These are phyloP conservation scores for Urostyla sp. DNA, from an alignment of 73 alveolate species.

Conservation along the genomic window DNA sequence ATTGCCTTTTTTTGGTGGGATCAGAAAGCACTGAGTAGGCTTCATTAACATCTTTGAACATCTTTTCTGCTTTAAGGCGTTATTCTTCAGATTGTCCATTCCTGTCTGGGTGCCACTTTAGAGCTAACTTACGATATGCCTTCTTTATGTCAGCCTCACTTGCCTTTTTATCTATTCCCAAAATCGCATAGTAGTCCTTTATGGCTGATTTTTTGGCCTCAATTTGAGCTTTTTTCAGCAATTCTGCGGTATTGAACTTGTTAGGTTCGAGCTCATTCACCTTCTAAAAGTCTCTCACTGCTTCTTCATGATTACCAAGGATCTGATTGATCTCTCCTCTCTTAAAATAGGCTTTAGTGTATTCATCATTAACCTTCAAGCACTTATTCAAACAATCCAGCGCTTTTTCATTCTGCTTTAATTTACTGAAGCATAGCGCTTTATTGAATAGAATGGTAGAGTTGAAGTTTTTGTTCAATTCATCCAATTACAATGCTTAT, in stretches of 20 bases:
- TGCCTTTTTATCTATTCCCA: constrained; percentile 50
- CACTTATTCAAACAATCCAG: background rate
- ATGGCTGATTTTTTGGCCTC: constrained; percentile 2
- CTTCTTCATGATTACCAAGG: constrained; percentile 39
- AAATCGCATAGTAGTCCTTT: constrained; percentile 27
- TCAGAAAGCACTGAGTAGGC: constrained; percentile 78
- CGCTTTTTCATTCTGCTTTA: constrained; percentile 34
- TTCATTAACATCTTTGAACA: constrained; percentile 78
- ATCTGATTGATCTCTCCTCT: constrained; percentile 26
- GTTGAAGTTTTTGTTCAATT: background rate
- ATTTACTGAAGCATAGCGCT: background rate
- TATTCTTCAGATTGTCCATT: constrained; percentile 53
- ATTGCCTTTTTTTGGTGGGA: constrained; percentile 69
- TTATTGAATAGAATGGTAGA: constrained; percentile 1
- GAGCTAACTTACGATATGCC: constrained; percentile 79
- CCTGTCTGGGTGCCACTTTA: constrained; percentile 85
- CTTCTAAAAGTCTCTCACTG: constrained; percentile 28
- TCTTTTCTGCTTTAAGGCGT: constrained; percentile 76
- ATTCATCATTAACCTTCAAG: background rate
- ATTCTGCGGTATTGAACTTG: background rate
- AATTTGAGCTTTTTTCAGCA: constrained; percentile 4
- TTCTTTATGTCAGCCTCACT: constrained; percentile 70
- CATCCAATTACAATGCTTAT: constrained; percentile 13
- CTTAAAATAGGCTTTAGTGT: constrained; percentile 21
- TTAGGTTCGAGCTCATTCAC: constrained; percentile 9